Percentiles rank a stretch among this genome's conserved stretches.
These are phyloP conservation scores for Linum usitatissimum DNA, from an alignment of 345 rosid genomes.

Conservation along the genomic window DNA sequence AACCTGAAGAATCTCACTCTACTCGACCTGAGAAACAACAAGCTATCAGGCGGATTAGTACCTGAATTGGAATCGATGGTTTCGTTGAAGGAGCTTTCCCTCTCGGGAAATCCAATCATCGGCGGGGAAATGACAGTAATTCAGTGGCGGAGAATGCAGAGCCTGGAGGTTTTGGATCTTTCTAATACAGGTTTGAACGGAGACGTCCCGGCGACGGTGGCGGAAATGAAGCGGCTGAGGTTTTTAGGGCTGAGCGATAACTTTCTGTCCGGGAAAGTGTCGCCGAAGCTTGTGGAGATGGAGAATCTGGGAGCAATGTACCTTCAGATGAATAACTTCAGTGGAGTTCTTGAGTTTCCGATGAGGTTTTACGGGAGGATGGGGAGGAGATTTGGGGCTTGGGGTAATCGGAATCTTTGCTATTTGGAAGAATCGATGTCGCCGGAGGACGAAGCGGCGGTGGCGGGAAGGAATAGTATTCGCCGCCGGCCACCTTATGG, in stretches of 20 bases:
- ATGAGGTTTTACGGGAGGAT: slow-evolving; percentile 19
- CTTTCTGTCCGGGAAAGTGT: slow-evolving; percentile 19
- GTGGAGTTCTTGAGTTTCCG: slow-evolving; percentile 23
- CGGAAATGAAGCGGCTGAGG: slow-evolving; percentile 19
- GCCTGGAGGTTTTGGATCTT: slow-evolving; percentile 23
- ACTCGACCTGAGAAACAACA: slow-evolving; percentile 28
- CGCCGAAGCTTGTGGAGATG: slow-evolving; percentile 13
- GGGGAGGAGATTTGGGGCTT: slow-evolving; percentile 31
- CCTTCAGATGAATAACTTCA: slow-evolving; percentile 25
- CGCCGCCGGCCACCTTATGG: too few species aligned
- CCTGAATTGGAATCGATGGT: slow-evolving; percentile 17
- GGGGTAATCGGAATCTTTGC: slow-evolving; percentile 30
- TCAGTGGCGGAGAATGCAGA: slow-evolving; percentile 21
- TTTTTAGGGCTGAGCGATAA: slow-evolving; percentile 27
- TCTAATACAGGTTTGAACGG: slow-evolving; percentile 22
- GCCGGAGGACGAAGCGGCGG: too few species aligned
- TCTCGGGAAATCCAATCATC: slow-evolving; percentile 25
- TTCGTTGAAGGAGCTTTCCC: slow-evolving; percentile 25
- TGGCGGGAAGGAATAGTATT: too few species aligned
- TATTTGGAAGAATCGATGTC: slow-evolving; percentile 1
- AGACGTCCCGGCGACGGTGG: slow-evolving; percentile 18
- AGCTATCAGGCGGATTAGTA: slow-evolving; percentile 20
- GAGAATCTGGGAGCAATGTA: slow-evolving; percentile 20
- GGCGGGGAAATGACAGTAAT: slow-evolving; percentile 20
- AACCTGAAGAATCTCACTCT: slow-evolving; percentile 21